Evolutionary conservation across 2,329 filamentous ascomycete species (phyloP).

Genomic region (Trichoderma guizhouense): DNA sequence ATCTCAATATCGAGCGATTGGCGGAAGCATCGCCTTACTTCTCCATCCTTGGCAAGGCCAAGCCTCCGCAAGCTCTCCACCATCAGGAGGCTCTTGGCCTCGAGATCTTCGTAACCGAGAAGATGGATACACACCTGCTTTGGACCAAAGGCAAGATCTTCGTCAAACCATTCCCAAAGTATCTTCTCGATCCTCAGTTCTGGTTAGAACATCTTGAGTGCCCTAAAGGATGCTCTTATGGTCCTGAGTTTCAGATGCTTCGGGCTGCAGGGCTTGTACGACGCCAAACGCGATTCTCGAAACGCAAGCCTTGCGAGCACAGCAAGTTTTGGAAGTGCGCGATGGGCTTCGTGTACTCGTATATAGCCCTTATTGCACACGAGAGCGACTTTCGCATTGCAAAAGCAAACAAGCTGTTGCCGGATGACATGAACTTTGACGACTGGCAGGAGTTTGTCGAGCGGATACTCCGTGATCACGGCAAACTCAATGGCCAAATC

Average conservation of each 20-base stretch:
- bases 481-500: background rate
- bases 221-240: background rate
- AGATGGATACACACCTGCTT: slow-evolving; percentile 14
- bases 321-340: background rate
- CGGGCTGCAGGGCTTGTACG: background rate
- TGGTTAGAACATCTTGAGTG: slow-evolving; percentile 3
- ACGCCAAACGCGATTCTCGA: background rate
- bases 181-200: background rate
- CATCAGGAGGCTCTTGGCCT: slow-evolving; percentile 5
- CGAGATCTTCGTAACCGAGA: slow-evolving; percentile 7
- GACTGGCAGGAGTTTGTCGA: slow-evolving; percentile 3
- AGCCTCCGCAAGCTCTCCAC: slow-evolving; percentile 3
- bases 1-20: background rate
- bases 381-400: slow-evolving; percentile 15
- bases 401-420: background rate
- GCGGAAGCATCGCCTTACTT: background rate
- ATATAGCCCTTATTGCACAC: background rate
- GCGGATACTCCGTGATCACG: background rate
- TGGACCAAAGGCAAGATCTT: background rate
- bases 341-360: slow-evolving; percentile 13
- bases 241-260: background rate
- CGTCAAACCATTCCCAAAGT: slow-evolving; percentile 15
- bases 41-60: background rate
- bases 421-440: background rate
- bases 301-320: background rate